Evolutionary conservation across 2,329 filamentous ascomycete species (phyloP).

Genomic region (Ilyonectria destructans): DNA sequence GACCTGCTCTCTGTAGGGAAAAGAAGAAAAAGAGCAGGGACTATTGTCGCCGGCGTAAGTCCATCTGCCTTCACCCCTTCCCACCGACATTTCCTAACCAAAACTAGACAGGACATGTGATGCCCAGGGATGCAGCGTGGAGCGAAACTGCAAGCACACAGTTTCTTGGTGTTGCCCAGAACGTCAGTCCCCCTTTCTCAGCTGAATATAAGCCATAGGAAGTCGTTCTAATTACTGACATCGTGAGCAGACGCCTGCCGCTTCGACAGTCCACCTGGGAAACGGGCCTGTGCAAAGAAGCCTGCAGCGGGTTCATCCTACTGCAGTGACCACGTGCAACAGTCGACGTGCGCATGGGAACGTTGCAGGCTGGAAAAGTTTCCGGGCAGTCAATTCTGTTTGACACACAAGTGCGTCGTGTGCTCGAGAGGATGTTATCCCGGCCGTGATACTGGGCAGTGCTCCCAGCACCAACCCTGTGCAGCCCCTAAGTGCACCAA

Average conservation of each 20-base stretch:
- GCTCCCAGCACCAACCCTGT: slow-evolving; percentile 37
- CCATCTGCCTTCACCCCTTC: not conserved
- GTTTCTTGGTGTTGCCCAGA: slow-evolving; percentile 19
- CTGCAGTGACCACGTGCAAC: slow-evolving; percentile 10
- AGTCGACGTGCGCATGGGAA: slow-evolving; percentile 8
- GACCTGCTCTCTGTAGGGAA: not conserved
- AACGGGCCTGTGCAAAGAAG: slow-evolving; percentile 8
- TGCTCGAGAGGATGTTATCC: slow-evolving; percentile 1
- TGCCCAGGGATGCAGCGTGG: not conserved
- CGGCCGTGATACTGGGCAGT: slow-evolving; percentile 17
- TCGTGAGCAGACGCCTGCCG: slow-evolving; percentile 8
- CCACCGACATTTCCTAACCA: not conserved
- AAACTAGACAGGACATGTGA: slow-evolving; percentile 12
- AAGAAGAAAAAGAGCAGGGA: not conserved
- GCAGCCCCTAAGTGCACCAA: slow-evolving; percentile 21
- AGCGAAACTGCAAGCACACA: not conserved
- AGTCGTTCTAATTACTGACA: not conserved
- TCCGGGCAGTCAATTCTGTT: slow-evolving; percentile 18
- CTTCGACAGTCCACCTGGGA: not conserved
- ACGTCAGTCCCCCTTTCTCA: not conserved
- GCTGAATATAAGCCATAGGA: not conserved
- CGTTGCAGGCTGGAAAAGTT: slow-evolving; percentile 5
- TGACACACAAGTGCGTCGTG: slow-evolving; percentile 20
- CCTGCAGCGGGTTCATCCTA: slow-evolving; percentile 7
- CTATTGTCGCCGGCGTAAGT: slow-evolving; percentile 7